phyloP scores from a whole-genome alignment of 768 basidiomycete species.

The Lentinula sp. region DNA sequence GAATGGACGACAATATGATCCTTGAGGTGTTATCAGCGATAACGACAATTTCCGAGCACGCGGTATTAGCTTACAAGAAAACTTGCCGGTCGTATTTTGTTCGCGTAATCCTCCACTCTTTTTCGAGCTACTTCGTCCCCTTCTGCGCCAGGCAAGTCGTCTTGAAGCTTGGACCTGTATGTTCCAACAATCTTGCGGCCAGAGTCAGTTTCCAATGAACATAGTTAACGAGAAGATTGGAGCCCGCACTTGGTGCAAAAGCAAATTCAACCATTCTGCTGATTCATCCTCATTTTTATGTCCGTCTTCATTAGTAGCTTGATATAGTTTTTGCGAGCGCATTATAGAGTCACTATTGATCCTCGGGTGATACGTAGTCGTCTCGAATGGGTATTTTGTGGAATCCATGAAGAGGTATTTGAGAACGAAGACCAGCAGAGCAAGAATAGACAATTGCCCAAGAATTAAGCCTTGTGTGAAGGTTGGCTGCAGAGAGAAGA shows the following conservation, averaged over 20 bases:
- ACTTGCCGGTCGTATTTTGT: constrained; percentile 63
- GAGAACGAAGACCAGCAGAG: constrained; percentile 74
- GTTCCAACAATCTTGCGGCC: constrained; percentile 55
- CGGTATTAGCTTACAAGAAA: constrained; percentile 48
- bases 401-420: constrained; percentile 95
- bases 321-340: constrained; percentile 26
- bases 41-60: not conserved
- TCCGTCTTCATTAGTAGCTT: constrained; percentile 17
- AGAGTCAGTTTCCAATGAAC: constrained; percentile 4
- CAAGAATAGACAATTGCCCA: constrained; percentile 84
- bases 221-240: not conserved
- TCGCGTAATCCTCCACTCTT: constrained; percentile 76
- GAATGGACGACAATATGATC: constrained; percentile 84
- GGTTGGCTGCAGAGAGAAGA: constrained; percentile 75
- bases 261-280: constrained; percentile 85
- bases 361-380: constrained; percentile 54
- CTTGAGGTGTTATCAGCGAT: constrained; percentile 31
- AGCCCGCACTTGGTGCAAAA: constrained; percentile 63
- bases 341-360: constrained; percentile 41
- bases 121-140: constrained; percentile 81
- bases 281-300: constrained; percentile 48
- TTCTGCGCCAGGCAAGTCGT: constrained; percentile 60
- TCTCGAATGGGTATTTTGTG: constrained; percentile 47
- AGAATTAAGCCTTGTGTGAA: constrained; percentile 95
- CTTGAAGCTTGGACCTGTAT: constrained; percentile 73